These are phyloP conservation scores for Thermomucor indicae-seudaticae DNA, from an alignment of 371 early-diverging fungal genomes.

Conservation along the genomic window DNA sequence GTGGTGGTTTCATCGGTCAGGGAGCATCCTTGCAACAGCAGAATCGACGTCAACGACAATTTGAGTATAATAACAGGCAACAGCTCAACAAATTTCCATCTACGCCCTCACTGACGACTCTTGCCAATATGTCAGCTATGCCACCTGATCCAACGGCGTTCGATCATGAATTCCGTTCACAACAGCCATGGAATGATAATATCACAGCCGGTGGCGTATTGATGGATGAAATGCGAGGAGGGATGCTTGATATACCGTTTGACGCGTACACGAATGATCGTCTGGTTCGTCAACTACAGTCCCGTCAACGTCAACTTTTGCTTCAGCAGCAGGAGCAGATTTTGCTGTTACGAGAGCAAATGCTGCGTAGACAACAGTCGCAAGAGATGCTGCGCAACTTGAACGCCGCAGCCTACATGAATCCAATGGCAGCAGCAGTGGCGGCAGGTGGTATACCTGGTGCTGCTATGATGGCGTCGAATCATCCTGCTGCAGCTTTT, in stretches of 20 bases:
- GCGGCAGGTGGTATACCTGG: slow-evolving; percentile 8
- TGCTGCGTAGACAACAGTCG: slow-evolving; percentile 27
- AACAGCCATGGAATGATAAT: no score
- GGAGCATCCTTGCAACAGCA: background rate
- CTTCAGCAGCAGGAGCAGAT: slow-evolving; percentile 43
- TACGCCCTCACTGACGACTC: slow-evolving; percentile 6
- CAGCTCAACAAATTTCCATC: slow-evolving; percentile 14
- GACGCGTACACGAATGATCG: slow-evolving; percentile 12
- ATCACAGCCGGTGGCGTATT: no score
- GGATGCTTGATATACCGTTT: slow-evolving; percentile 2
- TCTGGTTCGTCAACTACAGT: slow-evolving; percentile 32
- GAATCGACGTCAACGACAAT: slow-evolving; percentile 3
- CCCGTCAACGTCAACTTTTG: slow-evolving; percentile 38
- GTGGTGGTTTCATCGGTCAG: slow-evolving; percentile 1
- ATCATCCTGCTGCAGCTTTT: background rate
- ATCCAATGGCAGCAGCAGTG: slow-evolving; percentile 5
- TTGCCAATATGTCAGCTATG: slow-evolving; percentile 6
- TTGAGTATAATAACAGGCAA: slow-evolving; percentile 3
- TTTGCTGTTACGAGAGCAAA: slow-evolving; percentile 32
- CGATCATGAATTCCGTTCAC: background rate
- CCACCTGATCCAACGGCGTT: background rate
- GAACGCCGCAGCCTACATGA: background rate
- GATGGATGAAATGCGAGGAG: background rate
- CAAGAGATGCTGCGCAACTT: no score
- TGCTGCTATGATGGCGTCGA: no score